These are phyloP conservation scores for Boletus eberwhitei DNA, from an alignment of 768 basidiomycete species.

Conservation along the genomic window DNA sequence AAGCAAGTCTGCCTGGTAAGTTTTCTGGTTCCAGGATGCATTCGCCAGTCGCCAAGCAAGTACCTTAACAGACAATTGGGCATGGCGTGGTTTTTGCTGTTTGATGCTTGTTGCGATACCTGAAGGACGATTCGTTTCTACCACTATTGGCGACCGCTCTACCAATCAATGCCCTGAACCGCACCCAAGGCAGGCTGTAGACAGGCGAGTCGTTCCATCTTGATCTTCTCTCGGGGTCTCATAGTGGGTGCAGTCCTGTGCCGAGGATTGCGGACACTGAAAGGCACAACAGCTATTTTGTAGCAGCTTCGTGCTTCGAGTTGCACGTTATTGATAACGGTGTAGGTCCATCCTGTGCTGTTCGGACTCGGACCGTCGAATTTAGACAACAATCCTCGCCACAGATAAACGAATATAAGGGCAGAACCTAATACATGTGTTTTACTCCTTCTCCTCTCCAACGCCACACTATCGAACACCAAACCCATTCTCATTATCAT, in stretches of 20 bases:
- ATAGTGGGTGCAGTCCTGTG: neutral
- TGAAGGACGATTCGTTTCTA: neutral
- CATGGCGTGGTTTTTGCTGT: neutral
- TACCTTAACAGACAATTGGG: neutral
- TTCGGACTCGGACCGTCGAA: slow-evolving; percentile 4
- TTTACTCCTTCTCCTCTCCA: neutral
- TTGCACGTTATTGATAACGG: neutral
- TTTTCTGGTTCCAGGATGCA: neutral
- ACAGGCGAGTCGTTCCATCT: neutral
- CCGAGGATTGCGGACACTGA: neutral
- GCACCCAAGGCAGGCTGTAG: neutral
- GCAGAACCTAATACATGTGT: neutral
- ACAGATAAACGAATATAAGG: neutral
- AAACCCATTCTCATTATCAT: neutral
- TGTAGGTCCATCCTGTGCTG: slow-evolving; percentile 13
- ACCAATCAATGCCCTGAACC: neutral
- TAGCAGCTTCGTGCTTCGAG: neutral
- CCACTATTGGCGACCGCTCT: neutral
- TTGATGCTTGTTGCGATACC: neutral
- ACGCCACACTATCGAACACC: neutral
- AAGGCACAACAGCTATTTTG: neutral
- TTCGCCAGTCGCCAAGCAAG: neutral
- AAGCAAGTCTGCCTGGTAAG: neutral
- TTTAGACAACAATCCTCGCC: neutral
- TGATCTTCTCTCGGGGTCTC: neutral